Evolutionary conservation across 2,329 filamentous ascomycete genomes (phyloP).

Genomic region (Exophiala aquamarina): DNA sequence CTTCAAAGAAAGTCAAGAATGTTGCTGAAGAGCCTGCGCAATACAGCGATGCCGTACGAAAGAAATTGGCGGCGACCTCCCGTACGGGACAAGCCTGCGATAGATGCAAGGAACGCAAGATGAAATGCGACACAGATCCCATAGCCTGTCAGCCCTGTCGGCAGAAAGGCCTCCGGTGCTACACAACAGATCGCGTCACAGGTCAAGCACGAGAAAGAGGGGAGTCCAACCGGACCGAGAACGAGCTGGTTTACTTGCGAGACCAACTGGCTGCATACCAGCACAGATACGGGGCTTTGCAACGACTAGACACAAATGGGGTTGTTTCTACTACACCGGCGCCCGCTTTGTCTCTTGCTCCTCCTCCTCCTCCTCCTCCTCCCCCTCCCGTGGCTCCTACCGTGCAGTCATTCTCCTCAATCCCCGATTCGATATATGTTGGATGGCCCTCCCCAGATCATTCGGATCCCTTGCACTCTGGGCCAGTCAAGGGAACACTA

Average conservation of each 20-base stretch:
- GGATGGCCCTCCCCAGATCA: constrained; percentile 26
- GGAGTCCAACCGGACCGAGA: constrained; percentile 74
- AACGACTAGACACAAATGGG: constrained; percentile 4
- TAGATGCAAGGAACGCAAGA: constrained; percentile 85
- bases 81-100: constrained; percentile 84
- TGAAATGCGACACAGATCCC: constrained; percentile 77
- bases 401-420: not conserved
- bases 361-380: not conserved
- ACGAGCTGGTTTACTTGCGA: constrained; percentile 67
- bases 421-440: constrained; percentile 24
- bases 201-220: constrained; percentile 76
- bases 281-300: constrained; percentile 44
- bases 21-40: constrained; percentile 32
- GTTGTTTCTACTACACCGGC: constrained; percentile 8
- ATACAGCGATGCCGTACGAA: constrained; percentile 45
- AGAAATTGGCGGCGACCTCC: constrained; percentile 54
- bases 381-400: not conserved
- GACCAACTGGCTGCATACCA: constrained; percentile 68
- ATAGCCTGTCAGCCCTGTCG: constrained; percentile 81
- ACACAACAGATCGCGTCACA: constrained; percentile 83
- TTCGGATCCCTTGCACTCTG: constrained; percentile 14
- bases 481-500: constrained; percentile 64
- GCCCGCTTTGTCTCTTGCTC: not conserved
- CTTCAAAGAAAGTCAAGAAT: constrained; percentile 27
- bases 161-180: constrained; percentile 74